Conservation (phyloP, 176 grass and related monocot species). For the Eleusine coracana region DNA sequence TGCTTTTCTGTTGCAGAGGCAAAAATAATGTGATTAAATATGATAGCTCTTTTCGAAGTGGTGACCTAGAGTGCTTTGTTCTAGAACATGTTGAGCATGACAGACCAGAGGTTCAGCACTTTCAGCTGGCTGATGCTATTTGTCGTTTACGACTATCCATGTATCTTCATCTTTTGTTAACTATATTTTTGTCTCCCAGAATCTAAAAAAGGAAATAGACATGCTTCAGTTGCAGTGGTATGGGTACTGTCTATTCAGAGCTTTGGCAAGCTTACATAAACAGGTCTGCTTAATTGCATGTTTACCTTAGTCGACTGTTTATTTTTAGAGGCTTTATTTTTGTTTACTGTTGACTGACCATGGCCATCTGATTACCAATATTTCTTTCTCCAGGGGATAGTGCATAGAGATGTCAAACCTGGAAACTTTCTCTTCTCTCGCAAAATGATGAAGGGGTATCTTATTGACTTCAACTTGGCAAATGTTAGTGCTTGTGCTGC, state of each 20-base stretch:
- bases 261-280: conserved; percentile 81
- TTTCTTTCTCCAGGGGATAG: conserved; percentile 69
- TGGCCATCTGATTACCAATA: conserved; percentile 18
- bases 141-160: conserved; percentile 18
- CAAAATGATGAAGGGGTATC: conserved; percentile 66
- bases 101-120: conserved; percentile 72
- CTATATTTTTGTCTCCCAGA: conserved; percentile 50
- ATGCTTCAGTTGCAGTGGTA: conserved; percentile 78
- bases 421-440: conserved; percentile 97
- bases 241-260: conserved; percentile 81
- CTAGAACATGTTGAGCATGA: conserved; percentile 94
- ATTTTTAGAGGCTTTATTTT: neutral
- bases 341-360: conserved; percentile 15
- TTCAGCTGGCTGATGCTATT: conserved; percentile 13
- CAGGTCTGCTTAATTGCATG: conserved; percentile 57
- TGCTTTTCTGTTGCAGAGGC: conserved; percentile 62
- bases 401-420: conserved; percentile 94
- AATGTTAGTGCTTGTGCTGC: conserved; percentile 57
- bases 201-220: conserved; percentile 76
- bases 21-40: conserved; percentile 70
- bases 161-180: conserved; percentile 23
- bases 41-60: conserved; percentile 66
- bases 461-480: conserved; percentile 98
- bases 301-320: conserved; percentile 22
- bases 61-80: conserved; percentile 81